These are phyloP conservation scores for Aspergillus puulaauensis DNA, from an alignment of 2,329 filamentous ascomycete species.

Conservation along the genomic window DNA sequence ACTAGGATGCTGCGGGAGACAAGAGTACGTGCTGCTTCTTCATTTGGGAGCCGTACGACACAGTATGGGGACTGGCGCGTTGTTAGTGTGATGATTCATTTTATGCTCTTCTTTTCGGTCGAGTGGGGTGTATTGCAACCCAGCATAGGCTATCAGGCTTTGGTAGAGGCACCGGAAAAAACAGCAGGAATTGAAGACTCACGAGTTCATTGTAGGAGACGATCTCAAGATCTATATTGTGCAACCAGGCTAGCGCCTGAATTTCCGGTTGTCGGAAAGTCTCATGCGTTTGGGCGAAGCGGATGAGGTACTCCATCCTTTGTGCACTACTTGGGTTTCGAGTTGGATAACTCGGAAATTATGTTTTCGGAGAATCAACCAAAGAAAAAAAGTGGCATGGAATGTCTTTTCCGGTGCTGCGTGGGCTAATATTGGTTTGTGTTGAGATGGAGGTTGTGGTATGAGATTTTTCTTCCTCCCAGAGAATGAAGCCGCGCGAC, in stretches of 20 bases:
- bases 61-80: slow-evolving; percentile 77
- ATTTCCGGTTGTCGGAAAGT: slow-evolving; percentile 86
- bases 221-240: slow-evolving; percentile 67
- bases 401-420: neutral
- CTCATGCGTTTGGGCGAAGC: slow-evolving; percentile 86
- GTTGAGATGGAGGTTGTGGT: slow-evolving; percentile 1
- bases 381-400: neutral
- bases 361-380: neutral
- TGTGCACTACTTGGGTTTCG: neutral
- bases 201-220: slow-evolving; percentile 74
- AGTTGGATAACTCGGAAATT: neutral
- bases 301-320: slow-evolving; percentile 74
- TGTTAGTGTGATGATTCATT: slow-evolving; percentile 11
- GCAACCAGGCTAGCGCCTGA: slow-evolving; percentile 71
- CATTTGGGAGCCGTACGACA: slow-evolving; percentile 67
- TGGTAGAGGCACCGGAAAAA: slow-evolving; percentile 1
- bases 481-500: neutral
- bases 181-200: slow-evolving; percentile 36
- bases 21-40: slow-evolving; percentile 63
- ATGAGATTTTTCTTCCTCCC: slow-evolving; percentile 10
- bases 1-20: slow-evolving; percentile 76
- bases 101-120: neutral
- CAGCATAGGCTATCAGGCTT: neutral
- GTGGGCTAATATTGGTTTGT: neutral
- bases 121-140: neutral